Evolutionary conservation across 495 filamentous ascomycete genomes (phyloP).

Genomic region (Elasticomyces elasticus): DNA sequence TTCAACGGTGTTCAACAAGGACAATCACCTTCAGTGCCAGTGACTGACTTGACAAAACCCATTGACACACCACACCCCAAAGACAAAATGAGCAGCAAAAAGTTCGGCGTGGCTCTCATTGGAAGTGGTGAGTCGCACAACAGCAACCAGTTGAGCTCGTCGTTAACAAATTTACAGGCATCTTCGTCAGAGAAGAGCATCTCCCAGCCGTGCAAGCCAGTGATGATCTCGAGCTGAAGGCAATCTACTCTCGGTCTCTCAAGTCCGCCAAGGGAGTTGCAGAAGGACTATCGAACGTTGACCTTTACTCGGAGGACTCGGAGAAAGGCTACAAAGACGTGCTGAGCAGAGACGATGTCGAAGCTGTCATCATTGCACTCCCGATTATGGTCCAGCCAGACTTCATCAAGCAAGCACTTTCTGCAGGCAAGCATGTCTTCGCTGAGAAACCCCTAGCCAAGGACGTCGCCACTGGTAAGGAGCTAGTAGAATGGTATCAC

Average conservation of each 20-base stretch:
- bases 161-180: conserved; percentile 23
- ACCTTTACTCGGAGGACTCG: conserved; percentile 52
- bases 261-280: conserved; percentile 28
- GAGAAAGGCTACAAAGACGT: conserved; percentile 50
- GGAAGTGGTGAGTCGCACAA: conserved; percentile 45
- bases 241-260: conserved; percentile 35
- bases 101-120: conserved; percentile 55
- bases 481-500: conserved; percentile 54
- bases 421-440: conserved; percentile 67
- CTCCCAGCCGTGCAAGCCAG: conserved; percentile 41
- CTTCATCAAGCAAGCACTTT: conserved; percentile 50
- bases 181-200: conserved; percentile 39
- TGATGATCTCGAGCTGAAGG: conserved; percentile 27
- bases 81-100: conserved; percentile 9
- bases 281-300: conserved; percentile 14
- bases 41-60: too few relatives aligned
- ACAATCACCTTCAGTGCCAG: too few relatives aligned
- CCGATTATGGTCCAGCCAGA: conserved; percentile 50
- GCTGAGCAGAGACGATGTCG: conserved; percentile 53
- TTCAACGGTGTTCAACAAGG: too few relatives aligned
- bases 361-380: conserved; percentile 59
- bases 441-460: conserved; percentile 75
- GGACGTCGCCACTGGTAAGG: conserved; percentile 50
- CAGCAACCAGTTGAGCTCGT: not conserved
- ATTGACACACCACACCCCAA: not conserved